Conservation (phyloP, 2,329 filamentous ascomycete species). For the Beauveria rudraprayagi region DNA sequence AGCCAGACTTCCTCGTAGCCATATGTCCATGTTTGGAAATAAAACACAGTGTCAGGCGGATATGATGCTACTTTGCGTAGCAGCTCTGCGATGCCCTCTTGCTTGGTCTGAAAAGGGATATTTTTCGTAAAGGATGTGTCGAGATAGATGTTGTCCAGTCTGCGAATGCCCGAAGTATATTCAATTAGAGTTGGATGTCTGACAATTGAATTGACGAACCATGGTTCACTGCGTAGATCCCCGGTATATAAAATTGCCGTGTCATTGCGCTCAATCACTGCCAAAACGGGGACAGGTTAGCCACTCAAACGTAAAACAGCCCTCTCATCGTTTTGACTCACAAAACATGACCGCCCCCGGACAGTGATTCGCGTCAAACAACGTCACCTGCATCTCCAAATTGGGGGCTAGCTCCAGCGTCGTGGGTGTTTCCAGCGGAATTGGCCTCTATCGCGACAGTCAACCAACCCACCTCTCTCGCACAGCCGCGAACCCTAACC, state of each 20-base stretch:
- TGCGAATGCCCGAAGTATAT: slow-evolving; percentile 59
- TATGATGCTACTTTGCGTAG: slow-evolving; percentile 60
- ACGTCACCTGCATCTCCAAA: slow-evolving; percentile 65
- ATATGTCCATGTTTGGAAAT: slow-evolving; percentile 85
- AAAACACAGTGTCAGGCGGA: slow-evolving; percentile 67
- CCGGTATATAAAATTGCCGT: slow-evolving; percentile 81
- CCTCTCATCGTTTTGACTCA: slow-evolving; percentile 24
- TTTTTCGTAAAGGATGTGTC: slow-evolving; percentile 67
- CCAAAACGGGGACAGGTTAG: slow-evolving; percentile 2
- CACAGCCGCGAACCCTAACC: background rate
- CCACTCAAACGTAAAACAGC: too few species aligned
- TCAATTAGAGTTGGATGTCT: slow-evolving; percentile 67
- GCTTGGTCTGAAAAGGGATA: slow-evolving; percentile 50
- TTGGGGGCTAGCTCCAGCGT: slow-evolving; percentile 64
- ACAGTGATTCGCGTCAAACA: slow-evolving; percentile 90
- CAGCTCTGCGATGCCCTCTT: slow-evolving; percentile 68
- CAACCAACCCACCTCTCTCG: background rate
- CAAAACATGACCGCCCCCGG: slow-evolving; percentile 84
- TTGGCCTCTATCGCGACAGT: slow-evolving; percentile 48
- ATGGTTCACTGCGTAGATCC: slow-evolving; percentile 76
- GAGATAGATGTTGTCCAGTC: slow-evolving; percentile 74
- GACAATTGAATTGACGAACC: slow-evolving; percentile 70
- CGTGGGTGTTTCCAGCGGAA: slow-evolving; percentile 76
- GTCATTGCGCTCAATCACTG: slow-evolving; percentile 64
- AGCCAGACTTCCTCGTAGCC: slow-evolving; percentile 88